Evolutionary conservation across 768 basidiomycete genomes (phyloP).

Genomic region (Jaapia argillacea): DNA sequence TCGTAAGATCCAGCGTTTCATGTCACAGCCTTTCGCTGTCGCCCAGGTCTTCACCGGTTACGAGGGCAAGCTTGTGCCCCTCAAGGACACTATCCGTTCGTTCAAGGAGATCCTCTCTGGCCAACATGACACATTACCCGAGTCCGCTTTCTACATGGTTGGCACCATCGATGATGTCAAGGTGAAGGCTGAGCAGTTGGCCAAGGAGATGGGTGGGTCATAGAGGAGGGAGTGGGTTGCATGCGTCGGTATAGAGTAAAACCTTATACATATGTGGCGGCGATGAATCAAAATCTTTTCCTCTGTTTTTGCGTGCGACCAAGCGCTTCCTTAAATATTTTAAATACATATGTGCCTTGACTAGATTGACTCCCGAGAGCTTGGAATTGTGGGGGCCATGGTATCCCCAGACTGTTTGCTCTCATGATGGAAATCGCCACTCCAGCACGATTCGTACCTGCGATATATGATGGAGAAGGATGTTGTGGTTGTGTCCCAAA

Average conservation of each 20-base stretch:
- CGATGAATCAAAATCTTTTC: conserved; percentile 2
- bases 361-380: too few species aligned
- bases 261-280: conserved; percentile 3
- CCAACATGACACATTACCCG: conserved; percentile 79
- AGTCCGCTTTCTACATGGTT: conserved; percentile 97
- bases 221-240: too few species aligned
- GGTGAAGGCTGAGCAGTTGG: conserved; percentile 93
- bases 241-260: not conserved
- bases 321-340: not conserved
- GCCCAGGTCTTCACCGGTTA: conserved; percentile 99
- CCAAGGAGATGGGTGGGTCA: conserved; percentile 76
- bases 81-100: conserved; percentile 93
- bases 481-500: too few species aligned
- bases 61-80: conserved; percentile 91
- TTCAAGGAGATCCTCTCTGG: conserved; percentile 98
- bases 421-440: too few species aligned
- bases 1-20: conserved; percentile 98
- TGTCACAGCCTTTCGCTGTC: conserved; percentile 99
- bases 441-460: not conserved
- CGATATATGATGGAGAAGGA: not conserved
- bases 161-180: conserved; percentile 97
- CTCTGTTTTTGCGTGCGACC: not conserved
- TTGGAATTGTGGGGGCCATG: too few species aligned
- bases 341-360: not conserved
- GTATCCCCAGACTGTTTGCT: not conserved